phyloP scores from a whole-genome alignment of 169 alveolate species.

The Cryptosporidium tyzzeri region DNA sequence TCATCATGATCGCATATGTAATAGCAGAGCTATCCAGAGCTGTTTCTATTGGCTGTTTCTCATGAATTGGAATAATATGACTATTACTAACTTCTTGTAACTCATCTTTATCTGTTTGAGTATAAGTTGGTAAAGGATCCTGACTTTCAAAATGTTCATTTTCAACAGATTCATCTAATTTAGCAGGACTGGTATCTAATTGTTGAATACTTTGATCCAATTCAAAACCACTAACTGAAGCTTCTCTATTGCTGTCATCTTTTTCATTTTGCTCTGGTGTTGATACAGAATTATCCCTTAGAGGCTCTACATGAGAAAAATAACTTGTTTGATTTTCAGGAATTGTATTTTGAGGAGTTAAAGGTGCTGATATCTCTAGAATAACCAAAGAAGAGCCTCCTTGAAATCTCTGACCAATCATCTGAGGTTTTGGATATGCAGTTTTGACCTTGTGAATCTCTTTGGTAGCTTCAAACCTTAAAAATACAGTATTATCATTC shows the following conservation, averaged over 20 bases:
- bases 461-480: constrained; percentile 34
- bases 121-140: neutral
- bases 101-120: neutral
- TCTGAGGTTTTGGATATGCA: constrained; percentile 21
- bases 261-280: neutral
- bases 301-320: neutral
- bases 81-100: neutral
- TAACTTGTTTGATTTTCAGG: neutral
- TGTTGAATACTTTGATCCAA: constrained; percentile 11
- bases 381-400: constrained; percentile 4
- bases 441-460: neutral
- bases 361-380: neutral
- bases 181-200: constrained; percentile 3
- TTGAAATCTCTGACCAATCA: constrained; percentile 30
- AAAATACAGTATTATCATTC: neutral
- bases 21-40: constrained; percentile 39
- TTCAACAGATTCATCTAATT: neutral
- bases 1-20: constrained; percentile 24
- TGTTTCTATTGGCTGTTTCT: neutral
- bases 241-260: neutral
- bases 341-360: neutral
- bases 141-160: neutral
- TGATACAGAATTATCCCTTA: neutral
- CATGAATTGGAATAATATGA: neutral
- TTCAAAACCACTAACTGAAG: constrained; percentile 4